Percentiles rank a stretch among this genome's conserved stretches.
phyloP scores from a whole-genome alignment of 2,329 filamentous ascomycete genomes.

The Aspergillus sp. region DNA sequence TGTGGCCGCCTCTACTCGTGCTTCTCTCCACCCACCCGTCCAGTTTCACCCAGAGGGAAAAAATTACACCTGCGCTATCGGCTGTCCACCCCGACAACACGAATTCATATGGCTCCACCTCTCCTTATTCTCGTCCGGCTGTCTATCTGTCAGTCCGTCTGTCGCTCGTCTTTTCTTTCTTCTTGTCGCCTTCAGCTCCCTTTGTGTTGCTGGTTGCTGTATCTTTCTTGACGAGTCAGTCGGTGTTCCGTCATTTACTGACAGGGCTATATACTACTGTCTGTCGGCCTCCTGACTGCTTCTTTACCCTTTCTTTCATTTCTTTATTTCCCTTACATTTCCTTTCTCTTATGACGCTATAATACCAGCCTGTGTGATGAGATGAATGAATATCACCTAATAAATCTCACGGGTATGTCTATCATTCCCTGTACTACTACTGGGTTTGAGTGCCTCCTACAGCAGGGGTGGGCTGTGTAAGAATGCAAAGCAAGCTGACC shows the following conservation, averaged over 20 bases:
- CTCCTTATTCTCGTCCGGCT: conserved; percentile 2
- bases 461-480: no score
- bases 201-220: background rate
- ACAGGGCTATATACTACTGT: no score
- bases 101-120: background rate
- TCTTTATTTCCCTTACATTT: background rate
- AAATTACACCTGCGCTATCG: background rate
- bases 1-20: no score
- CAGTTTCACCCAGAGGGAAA: no score
- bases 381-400: background rate
- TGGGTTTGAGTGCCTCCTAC: no score
- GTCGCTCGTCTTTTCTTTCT: background rate
- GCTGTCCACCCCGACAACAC: background rate
- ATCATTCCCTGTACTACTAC: no score
- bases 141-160: background rate
- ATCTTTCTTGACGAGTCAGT: background rate
- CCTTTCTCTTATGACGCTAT: no score
- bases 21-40: no score
- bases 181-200: background rate
- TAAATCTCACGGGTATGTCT: conserved; percentile 9
- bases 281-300: background rate
- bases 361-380: background rate
- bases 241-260: background rate
- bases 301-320: background rate
- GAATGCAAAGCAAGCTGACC: no score